Conservation (phyloP, 192 early-diverging fungal genomes). For the Entomortierella lignicola region DNA sequence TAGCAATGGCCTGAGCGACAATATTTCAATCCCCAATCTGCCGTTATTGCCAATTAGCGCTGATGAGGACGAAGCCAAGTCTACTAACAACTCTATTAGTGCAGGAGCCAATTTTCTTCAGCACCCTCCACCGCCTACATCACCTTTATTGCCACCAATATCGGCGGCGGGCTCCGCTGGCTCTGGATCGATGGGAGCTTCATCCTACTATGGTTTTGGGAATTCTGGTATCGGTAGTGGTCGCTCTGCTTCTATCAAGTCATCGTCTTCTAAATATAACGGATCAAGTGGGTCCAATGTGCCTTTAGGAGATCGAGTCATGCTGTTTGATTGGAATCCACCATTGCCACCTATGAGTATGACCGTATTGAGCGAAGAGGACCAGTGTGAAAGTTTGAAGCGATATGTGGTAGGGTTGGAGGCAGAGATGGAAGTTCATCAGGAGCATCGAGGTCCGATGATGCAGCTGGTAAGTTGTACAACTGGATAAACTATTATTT, state of each 20-base stretch:
- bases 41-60: not conserved
- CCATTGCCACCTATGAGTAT: conserved; percentile 59
- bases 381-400: conserved; percentile 73
- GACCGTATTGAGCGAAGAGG: conserved; percentile 27
- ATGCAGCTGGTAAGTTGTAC: conserved; percentile 60
- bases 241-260: conserved; percentile 36
- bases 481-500: not conserved
- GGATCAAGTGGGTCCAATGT: conserved; percentile 13
- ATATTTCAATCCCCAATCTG: not conserved
- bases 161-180: not conserved
- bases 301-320: conserved; percentile 48
- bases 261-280: conserved; percentile 25
- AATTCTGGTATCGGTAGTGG: conserved; percentile 33
- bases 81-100: not conserved
- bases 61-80: conserved; percentile 12
- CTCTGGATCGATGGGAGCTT: conserved; percentile 31
- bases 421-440: conserved; percentile 75
- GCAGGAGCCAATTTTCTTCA: conserved; percentile 12
- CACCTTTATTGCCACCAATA: not conserved
- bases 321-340: conserved; percentile 60
- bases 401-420: conserved; percentile 73
- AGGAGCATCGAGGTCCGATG: conserved; percentile 67
- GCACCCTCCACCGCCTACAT: conserved; percentile 6
- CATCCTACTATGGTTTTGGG: conserved; percentile 14
- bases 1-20: conserved; percentile 10